Evolutionary conservation across 2,329 filamentous ascomycete genomes (phyloP), one percentile per base, ranked within the genome.

Genomic region (Aureobasidium musti): DNA sequence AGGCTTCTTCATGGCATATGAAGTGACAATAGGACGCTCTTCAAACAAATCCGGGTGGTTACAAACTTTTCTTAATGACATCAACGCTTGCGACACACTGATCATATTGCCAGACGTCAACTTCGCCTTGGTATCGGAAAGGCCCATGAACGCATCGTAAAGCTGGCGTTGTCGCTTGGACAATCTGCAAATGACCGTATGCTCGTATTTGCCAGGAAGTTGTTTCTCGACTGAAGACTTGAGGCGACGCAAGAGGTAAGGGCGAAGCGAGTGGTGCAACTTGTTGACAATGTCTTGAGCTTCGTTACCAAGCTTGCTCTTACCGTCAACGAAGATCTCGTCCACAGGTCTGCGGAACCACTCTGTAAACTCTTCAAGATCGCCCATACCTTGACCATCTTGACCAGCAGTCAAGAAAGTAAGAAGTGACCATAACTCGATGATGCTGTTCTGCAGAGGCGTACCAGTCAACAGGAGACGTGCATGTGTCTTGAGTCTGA

Each of bases 181-280:
- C 5, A 99, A 83, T 52, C 94, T 90, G 77, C 95, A 99, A 74
- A 96, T 93, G 70, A 98, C 91, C 23, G 99, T 92, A 74, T 97
- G 93, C 77, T 99, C 96, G 74, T 97, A 97, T 77, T 99, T 99
- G 68, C 87, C 93, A 0, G 96, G 95, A 91, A 99, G 97, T 76
- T 99, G 95, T 80, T 98, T 97, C 80, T 99, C 96, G 6, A 99
- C 95, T 74, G 99, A 95, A 52, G 92, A 91, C 79, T 99, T 99
- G 67, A 99, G 81, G 66, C 95, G 88, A 61, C 95, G 89, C 7
- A 99, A 83, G 13, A 99, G 84, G 74, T 97, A 98, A 0, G 95
- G 95, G 1, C 96, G 88, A 11, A 99, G 83, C 26, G 98, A 92
- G 71, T 96, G 92, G 80, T 99, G 96, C 5, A 99, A 85, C 76